Conservation (phyloP, 169 alveolate species). For the Cryptosporidium muris region DNA sequence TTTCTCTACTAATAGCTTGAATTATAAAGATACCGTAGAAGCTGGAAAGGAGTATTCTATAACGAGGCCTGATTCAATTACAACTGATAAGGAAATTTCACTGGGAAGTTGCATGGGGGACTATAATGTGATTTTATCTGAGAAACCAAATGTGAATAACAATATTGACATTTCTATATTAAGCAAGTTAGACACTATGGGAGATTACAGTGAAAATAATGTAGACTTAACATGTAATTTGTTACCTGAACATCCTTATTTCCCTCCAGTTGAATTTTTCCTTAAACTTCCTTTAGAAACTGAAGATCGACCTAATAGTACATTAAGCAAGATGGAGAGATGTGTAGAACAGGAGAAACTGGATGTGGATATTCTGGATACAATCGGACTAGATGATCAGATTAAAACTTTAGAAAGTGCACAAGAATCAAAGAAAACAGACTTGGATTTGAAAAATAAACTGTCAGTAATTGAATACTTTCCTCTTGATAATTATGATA, state of each 20-base stretch:
- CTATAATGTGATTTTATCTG: background rate
- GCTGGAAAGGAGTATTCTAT: no score
- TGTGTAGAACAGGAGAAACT: slow-evolving; percentile 1
- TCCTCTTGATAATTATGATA: slow-evolving; percentile 15
- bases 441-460: slow-evolving; percentile 3
- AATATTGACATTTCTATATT: background rate
- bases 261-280: background rate
- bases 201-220: background rate
- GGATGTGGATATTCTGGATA: background rate
- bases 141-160: background rate
- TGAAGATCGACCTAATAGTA: slow-evolving; percentile 7
- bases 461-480: slow-evolving; percentile 30
- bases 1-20: no score
- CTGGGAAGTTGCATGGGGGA: background rate
- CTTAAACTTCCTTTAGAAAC: background rate
- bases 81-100: background rate
- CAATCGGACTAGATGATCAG: no score
- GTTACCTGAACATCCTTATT: no score
- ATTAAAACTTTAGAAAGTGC: background rate
- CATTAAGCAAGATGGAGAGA: background rate
- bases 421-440: background rate
- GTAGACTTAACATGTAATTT: no score
- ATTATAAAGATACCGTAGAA: no score
- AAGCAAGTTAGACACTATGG: background rate
- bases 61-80: no score